Evolutionary conservation across 176 grass and related monocot genomes (phyloP).

Genomic region (Musa beccarii): DNA sequence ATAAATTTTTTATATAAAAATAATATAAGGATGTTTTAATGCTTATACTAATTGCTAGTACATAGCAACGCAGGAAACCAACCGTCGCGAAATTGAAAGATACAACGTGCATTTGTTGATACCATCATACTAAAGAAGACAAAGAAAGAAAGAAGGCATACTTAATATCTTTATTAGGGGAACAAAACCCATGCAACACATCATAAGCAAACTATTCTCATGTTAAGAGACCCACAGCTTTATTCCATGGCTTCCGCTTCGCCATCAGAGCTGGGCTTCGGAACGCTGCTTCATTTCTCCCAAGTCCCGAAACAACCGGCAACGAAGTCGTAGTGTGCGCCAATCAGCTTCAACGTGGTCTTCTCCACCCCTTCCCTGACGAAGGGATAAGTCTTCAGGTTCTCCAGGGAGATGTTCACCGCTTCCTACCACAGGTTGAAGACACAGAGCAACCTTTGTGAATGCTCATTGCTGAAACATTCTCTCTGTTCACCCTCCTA

Average conservation of each 20-base stretch:
- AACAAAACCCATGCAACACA: background rate
- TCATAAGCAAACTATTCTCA: background rate
- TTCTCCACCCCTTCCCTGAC: slow-evolving; percentile 7
- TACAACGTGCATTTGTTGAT: too few relatives aligned
- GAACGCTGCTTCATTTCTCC: background rate
- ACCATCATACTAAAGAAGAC: too few relatives aligned
- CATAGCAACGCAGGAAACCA: too few relatives aligned
- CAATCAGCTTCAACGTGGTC: background rate
- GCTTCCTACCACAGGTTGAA: background rate
- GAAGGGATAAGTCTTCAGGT: slow-evolving; percentile 12
- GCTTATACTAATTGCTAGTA: too few relatives aligned
- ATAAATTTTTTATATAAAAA: too few relatives aligned
- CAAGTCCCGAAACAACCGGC: slow-evolving; percentile 1
- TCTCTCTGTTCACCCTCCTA: too few relatives aligned
- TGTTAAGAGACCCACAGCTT: too few relatives aligned
- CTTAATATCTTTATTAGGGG: background rate
- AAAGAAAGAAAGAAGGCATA: background rate
- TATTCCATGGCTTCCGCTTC: background rate
- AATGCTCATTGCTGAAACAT: too few relatives aligned
- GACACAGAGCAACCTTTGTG: background rate
- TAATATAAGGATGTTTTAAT: too few relatives aligned
- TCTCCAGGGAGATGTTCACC: slow-evolving; percentile 15
- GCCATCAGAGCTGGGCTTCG: too few relatives aligned
- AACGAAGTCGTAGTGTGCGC: slow-evolving; percentile 17
- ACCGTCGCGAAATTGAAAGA: too few relatives aligned